Evolutionary conservation across 257 asterid genomes (phyloP).

Genomic region (Solanum etuberosum): DNA sequence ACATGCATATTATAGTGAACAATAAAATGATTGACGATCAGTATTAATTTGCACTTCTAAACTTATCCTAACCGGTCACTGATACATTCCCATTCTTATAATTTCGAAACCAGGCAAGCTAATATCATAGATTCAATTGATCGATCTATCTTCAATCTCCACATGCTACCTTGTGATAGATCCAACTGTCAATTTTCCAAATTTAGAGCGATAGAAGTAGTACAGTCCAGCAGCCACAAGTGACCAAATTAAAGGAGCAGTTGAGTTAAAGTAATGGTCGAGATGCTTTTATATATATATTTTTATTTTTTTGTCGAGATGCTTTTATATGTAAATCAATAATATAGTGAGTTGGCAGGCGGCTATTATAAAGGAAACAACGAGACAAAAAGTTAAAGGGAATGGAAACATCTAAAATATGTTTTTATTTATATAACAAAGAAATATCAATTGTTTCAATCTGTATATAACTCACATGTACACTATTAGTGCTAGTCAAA

Average conservation of each 20-base stretch:
- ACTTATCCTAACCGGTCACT: too few relatives aligned
- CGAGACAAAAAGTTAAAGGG: not conserved
- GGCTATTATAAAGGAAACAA: not conserved
- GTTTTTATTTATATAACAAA: not conserved
- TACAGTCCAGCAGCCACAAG: not conserved
- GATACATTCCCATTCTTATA: too few relatives aligned
- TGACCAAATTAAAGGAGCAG: not conserved
- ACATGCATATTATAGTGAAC: not conserved
- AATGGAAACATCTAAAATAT: not conserved
- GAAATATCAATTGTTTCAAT: not conserved
- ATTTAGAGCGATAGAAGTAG: too few relatives aligned
- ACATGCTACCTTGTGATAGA: too few relatives aligned
- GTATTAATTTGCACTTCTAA: too few relatives aligned
- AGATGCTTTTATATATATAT: not conserved
- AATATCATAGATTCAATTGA: too few relatives aligned
- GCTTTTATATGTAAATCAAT: not conserved
- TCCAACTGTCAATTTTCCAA: too few relatives aligned
- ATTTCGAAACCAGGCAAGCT: too few relatives aligned
- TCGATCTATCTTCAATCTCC: too few relatives aligned
- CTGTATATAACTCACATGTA: not conserved
- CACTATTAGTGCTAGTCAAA: not conserved
- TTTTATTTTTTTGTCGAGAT: too few relatives aligned
- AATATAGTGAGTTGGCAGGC: not conserved
- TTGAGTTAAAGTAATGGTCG: not conserved
- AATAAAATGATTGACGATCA: not conserved